Evolutionary conservation across 106 monocot species (phyloP).

Genomic region (Alisma plantagoaquatica): DNA sequence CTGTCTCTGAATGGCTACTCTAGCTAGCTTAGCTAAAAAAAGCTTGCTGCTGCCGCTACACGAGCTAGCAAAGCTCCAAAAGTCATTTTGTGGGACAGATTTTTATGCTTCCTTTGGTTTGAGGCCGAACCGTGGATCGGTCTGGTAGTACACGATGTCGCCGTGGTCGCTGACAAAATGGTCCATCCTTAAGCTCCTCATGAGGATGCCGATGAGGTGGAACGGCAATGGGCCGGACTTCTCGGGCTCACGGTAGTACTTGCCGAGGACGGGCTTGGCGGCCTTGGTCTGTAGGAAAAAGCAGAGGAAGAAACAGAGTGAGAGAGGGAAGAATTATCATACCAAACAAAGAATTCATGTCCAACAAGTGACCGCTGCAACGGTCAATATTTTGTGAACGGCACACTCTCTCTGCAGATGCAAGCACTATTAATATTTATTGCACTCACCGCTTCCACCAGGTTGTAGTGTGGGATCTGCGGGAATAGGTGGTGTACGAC

Average conservation of each 20-base stretch:
- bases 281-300: conserved; percentile 41
- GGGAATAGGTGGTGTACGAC: conserved; percentile 80
- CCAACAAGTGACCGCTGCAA: too few species aligned
- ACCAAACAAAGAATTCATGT: too few species aligned
- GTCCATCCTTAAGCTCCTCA: conserved; percentile 40
- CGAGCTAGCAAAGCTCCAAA: too few species aligned
- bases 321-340: too few species aligned
- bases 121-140: conserved; percentile 27
- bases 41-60: too few species aligned
- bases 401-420: too few species aligned
- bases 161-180: conserved; percentile 58
- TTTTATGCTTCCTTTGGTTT: too few species aligned
- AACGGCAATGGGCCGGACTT: conserved; percentile 60
- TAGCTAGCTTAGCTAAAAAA: too few species aligned
- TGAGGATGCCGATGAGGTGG: conserved; percentile 36
- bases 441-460: conserved; percentile 58
- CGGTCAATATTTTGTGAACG: too few species aligned
- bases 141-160: conserved; percentile 58
- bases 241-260: conserved; percentile 62
- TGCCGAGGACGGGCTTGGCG: conserved; percentile 58
- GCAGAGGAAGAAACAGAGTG: background rate
- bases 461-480: conserved; percentile 73
- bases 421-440: too few species aligned
- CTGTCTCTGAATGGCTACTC: too few species aligned
- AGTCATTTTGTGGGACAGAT: too few species aligned